Conservation (phyloP, 192 early-diverging fungal genomes). For the Fimicolochytrium jonesii region DNA sequence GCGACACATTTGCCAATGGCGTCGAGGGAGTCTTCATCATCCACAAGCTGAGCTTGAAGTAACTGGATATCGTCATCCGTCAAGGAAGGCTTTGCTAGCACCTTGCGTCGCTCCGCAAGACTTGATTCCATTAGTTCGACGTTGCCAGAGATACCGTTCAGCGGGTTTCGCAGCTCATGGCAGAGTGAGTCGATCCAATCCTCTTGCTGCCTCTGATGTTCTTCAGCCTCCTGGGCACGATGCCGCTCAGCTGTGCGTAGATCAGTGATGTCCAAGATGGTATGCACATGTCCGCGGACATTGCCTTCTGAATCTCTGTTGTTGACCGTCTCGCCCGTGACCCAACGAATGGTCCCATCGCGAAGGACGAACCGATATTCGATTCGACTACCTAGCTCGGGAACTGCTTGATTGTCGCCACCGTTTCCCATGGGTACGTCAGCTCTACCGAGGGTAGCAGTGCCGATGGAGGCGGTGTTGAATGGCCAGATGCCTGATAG, state of each 20-base stretch:
- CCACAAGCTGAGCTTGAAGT: background rate
- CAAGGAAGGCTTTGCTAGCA: background rate
- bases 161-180: slow-evolving; percentile 12
- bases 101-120: background rate
- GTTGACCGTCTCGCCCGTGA: slow-evolving; percentile 6
- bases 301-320: background rate
- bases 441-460: background rate
- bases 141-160: slow-evolving; percentile 21
- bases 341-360: slow-evolving; percentile 12
- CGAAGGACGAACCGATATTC: slow-evolving; percentile 7
- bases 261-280: slow-evolving; percentile 16
- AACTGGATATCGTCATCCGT: background rate
- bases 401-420: background rate
- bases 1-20: slow-evolving; percentile 20
- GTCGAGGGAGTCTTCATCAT: slow-evolving; percentile 16
- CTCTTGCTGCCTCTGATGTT: slow-evolving; percentile 17
- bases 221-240: slow-evolving; percentile 23
- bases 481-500: slow-evolving; percentile 3
- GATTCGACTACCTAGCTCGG: background rate
- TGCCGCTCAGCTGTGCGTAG: slow-evolving; percentile 17
- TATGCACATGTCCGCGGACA: slow-evolving; percentile 9
- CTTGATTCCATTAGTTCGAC: slow-evolving; percentile 5
- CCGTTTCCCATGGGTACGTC: background rate
- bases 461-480: background rate
- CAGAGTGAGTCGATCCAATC: slow-evolving; percentile 18